phyloP scores from a whole-genome alignment of 129 eudicot species.

The Flaveria bidentis region DNA sequence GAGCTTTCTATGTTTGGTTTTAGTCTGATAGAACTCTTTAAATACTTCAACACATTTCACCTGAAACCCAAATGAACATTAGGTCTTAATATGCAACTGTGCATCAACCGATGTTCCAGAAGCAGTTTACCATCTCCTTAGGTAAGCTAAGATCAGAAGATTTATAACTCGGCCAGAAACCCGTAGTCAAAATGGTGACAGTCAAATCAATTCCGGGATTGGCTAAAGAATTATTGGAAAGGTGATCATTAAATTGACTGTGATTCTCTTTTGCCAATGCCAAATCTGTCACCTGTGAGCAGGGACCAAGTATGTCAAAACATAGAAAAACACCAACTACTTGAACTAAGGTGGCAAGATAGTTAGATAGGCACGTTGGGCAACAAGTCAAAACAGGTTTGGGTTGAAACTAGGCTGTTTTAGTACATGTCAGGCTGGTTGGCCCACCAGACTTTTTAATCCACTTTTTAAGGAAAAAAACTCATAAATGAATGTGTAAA shows the following conservation, averaged over 20 bases:
- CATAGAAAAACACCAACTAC: not conserved
- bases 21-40: constrained; percentile 56
- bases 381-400: not conserved
- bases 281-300: constrained; percentile 70
- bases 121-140: constrained; percentile 66
- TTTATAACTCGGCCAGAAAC: constrained; percentile 88
- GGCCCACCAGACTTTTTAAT: not conserved
- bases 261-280: constrained; percentile 74
- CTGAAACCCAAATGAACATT: constrained; percentile 34
- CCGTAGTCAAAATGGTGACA: constrained; percentile 82
- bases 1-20: constrained; percentile 71
- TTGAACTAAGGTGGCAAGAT: not conserved
- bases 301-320: constrained; percentile 5
- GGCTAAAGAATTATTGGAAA: constrained; percentile 33
- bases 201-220: constrained; percentile 79
- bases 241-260: constrained; percentile 55
- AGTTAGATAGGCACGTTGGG: too few relatives aligned
- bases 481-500: not conserved
- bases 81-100: not conserved
- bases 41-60: constrained; percentile 73
- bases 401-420: not conserved
- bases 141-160: constrained; percentile 80
- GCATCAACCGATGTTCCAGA: not conserved
- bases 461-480: not conserved
- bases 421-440: not conserved